Conservation (phyloP, 2,329 filamentous ascomycete species). For the Monilinia fructicola region DNA sequence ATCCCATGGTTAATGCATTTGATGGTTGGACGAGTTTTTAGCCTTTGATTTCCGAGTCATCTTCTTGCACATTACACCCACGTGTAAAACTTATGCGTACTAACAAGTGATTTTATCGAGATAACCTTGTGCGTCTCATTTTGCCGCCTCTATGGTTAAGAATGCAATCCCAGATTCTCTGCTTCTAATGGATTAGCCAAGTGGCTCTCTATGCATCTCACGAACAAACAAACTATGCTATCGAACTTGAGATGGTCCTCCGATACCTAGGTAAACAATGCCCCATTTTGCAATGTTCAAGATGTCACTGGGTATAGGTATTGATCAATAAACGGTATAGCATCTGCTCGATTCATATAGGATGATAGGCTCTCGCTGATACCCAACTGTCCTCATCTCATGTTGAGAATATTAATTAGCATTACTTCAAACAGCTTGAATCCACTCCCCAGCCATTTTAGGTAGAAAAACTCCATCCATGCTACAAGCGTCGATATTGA, state of each 20-base stretch:
- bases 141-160: background rate
- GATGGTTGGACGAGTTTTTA: background rate
- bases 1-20: constrained; percentile 15
- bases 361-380: background rate
- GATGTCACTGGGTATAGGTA: background rate
- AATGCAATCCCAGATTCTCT: background rate
- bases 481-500: background rate
- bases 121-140: background rate
- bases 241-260: no score
- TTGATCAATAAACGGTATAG: background rate
- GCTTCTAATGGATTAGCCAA: background rate
- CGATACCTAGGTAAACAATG: no score
- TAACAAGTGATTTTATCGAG: background rate
- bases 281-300: no score
- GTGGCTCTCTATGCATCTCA: background rate
- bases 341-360: no score
- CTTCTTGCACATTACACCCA: background rate
- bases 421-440: background rate
- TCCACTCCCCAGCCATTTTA: background rate
- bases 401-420: background rate
- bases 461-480: background rate
- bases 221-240: no score
- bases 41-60: background rate
- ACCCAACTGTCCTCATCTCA: background rate
- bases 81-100: background rate